Conservation (phyloP, 129 eudicot species). For the Tagetes patula region DNA sequence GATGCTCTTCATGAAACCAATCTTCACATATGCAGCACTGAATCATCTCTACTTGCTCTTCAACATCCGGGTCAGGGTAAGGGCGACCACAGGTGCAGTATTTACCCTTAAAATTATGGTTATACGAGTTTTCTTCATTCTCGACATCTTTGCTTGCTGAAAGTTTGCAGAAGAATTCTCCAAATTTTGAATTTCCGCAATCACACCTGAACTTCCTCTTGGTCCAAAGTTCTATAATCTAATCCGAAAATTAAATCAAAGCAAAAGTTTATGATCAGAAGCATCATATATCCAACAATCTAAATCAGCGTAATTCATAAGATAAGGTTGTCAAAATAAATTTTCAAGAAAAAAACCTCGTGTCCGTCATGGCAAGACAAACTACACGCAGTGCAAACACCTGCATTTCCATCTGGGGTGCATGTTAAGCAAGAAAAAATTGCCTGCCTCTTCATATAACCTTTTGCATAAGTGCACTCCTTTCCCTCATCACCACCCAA, state of each 20-base stretch:
- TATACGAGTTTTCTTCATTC: constrained; percentile 72
- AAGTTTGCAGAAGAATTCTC: constrained; percentile 84
- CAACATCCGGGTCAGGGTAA: constrained; percentile 89
- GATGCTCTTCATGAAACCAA: constrained; percentile 97
- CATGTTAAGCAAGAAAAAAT: constrained; percentile 96
- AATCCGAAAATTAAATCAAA: constrained; percentile 17
- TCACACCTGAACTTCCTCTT: constrained; percentile 97
- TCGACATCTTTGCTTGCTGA: constrained; percentile 72
- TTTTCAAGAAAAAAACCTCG: constrained; percentile 47
- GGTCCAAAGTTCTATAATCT: constrained; percentile 96
- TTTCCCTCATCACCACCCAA: constrained; percentile 97
- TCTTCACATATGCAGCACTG: constrained; percentile 96
- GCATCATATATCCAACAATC: constrained; percentile 9
- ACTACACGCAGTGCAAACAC: constrained; percentile 91
- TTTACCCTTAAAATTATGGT: constrained; percentile 85
- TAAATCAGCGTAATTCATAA: not conserved
- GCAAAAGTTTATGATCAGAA: not conserved
- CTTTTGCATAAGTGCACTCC: constrained; percentile 85
- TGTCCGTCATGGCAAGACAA: constrained; percentile 97
- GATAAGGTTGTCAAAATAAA: not conserved
- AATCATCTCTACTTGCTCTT: constrained; percentile 89
- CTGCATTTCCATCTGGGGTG: constrained; percentile 96
- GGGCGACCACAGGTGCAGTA: constrained; percentile 93
- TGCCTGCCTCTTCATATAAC: constrained; percentile 97
- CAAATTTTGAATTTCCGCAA: constrained; percentile 97